phyloP scores from a whole-genome alignment of 768 basidiomycete genomes.

The Collybia sordida region DNA sequence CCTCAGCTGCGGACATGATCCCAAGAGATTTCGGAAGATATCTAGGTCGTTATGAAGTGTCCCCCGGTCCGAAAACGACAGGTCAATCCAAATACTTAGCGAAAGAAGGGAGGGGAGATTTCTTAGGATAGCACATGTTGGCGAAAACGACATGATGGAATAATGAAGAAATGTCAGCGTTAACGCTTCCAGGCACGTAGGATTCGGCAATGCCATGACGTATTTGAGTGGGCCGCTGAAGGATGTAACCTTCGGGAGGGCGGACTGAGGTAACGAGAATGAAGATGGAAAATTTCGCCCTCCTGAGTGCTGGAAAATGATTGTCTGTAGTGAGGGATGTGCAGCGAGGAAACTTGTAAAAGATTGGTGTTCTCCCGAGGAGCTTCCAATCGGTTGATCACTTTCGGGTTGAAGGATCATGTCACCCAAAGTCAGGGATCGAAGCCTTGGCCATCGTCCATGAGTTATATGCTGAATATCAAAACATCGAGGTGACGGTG shows the following conservation, averaged over 20 bases:
- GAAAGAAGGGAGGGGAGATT: slow-evolving; percentile 26
- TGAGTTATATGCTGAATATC: slow-evolving; percentile 33
- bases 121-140: slow-evolving; percentile 27
- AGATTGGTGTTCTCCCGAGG: slow-evolving; percentile 16
- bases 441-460: slow-evolving; percentile 36
- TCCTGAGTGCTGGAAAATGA: slow-evolving; percentile 30
- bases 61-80: slow-evolving; percentile 27
- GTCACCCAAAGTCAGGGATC: slow-evolving; percentile 32
- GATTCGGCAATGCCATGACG: slow-evolving; percentile 27
- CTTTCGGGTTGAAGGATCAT: slow-evolving; percentile 21
- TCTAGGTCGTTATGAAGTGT: slow-evolving; percentile 27
- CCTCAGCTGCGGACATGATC: slow-evolving; percentile 27
- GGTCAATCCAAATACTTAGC: slow-evolving; percentile 33
- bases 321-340: slow-evolving; percentile 26
- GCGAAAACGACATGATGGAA: slow-evolving; percentile 28
- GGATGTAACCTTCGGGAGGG: slow-evolving; percentile 26
- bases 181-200: slow-evolving; percentile 24
- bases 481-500: slow-evolving; percentile 38
- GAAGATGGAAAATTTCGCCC: slow-evolving; percentile 25
- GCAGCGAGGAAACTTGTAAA: slow-evolving; percentile 32
- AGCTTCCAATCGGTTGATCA: slow-evolving; percentile 14
- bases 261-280: slow-evolving; percentile 19
- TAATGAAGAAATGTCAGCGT: slow-evolving; percentile 33
- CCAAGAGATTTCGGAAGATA: slow-evolving; percentile 26
- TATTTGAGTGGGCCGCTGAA: slow-evolving; percentile 32